Base-by-base conservation (phyloP, 1,139 yeast genomes). In the Kodamaea sp. region DNA sequence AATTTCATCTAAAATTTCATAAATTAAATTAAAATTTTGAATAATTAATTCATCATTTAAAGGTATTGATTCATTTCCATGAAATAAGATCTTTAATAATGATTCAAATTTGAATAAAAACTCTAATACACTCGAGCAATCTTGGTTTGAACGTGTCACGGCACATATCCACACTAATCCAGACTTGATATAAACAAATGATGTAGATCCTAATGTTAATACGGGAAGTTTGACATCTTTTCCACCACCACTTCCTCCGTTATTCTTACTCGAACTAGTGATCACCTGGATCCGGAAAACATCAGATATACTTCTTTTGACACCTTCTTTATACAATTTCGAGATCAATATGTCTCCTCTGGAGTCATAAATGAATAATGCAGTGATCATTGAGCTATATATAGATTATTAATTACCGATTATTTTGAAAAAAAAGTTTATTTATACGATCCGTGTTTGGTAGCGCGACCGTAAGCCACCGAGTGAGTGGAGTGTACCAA, bases 201-300 rank as follows among this genome's bases (percentile, higher is more conserved):
- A 84, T 0, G 97, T 92, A 1, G 96, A 86, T 2, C 98, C 98
- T 31, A 92, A 64, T 0, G 97, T 92, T 39, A 90, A 65, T 6
- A 92, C 81, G 0, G 98, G 98, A 2, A 95, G 83, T 46, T 85
- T 72, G 25, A 70, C 65, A 52, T 75, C 70, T 26, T 55, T 46
- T 12, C 45, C 47, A 27, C 36, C 36, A 10, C 47, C 46, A 10
- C 43, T 34, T 22, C 49, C 44, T 11, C 42, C 31, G 26, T 43
- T 39, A 32, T 44, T 43, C 32, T 60, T 58, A 29, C 50, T 57
- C 35, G 62, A 41, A 32, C 53, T 77, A 38, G 87, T 73, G 36
- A 90, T 86, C 29, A 89, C 95, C 56, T 92, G 96, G 45, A 90
- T 84, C 27, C 96, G 76, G 57, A 92, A 92, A 32, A 89, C 88